Percentiles rank a stretch among this genome's conserved stretches.
Conservation (phyloP, 2,329 filamentous ascomycete species). For the Pleoardoris graminearum region DNA sequence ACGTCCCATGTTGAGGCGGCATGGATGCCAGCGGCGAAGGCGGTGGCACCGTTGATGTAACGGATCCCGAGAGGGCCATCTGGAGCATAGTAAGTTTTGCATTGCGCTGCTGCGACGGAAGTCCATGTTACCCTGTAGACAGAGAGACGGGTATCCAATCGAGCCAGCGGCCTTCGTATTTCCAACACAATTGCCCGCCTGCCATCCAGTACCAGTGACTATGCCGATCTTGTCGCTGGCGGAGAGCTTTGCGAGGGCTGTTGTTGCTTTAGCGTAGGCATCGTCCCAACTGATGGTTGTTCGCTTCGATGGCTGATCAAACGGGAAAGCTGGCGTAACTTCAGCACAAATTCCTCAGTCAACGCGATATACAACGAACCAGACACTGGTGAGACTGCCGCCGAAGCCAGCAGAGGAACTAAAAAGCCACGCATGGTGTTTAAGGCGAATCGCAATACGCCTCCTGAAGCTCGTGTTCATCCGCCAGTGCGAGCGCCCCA, state of each 20-base stretch:
- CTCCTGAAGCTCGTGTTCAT: slow-evolving; percentile 6
- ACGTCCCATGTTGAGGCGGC: slow-evolving; percentile 46
- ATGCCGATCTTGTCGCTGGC: slow-evolving; percentile 47
- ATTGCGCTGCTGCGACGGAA: slow-evolving; percentile 7
- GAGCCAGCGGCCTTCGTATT: slow-evolving; percentile 41
- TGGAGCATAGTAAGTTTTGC: neutral
- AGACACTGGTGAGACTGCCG: slow-evolving; percentile 25
- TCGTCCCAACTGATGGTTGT: slow-evolving; percentile 41
- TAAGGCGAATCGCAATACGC: slow-evolving; percentile 1
- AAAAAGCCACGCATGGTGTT: slow-evolving; percentile 32
- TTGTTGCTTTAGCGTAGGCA: slow-evolving; percentile 46
- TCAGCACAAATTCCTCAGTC: slow-evolving; percentile 2
- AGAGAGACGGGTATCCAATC: slow-evolving; percentile 44
- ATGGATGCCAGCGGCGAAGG: slow-evolving; percentile 47
- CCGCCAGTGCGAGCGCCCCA: neutral
- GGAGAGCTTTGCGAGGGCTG: slow-evolving; percentile 46
- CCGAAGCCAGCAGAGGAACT: slow-evolving; percentile 28
- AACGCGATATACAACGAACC: slow-evolving; percentile 12
- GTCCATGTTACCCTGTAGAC: slow-evolving; percentile 40
- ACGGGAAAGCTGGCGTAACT: slow-evolving; percentile 25
- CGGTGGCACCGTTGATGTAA: slow-evolving; percentile 43
- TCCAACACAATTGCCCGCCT: slow-evolving; percentile 41
- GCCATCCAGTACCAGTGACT: slow-evolving; percentile 43
- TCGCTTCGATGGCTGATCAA: slow-evolving; percentile 24
- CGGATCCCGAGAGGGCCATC: slow-evolving; percentile 47